Base-by-base conservation (phyloP, 2,329 filamentous ascomycete genomes). In the Orbilia ellipsospora region DNA sequence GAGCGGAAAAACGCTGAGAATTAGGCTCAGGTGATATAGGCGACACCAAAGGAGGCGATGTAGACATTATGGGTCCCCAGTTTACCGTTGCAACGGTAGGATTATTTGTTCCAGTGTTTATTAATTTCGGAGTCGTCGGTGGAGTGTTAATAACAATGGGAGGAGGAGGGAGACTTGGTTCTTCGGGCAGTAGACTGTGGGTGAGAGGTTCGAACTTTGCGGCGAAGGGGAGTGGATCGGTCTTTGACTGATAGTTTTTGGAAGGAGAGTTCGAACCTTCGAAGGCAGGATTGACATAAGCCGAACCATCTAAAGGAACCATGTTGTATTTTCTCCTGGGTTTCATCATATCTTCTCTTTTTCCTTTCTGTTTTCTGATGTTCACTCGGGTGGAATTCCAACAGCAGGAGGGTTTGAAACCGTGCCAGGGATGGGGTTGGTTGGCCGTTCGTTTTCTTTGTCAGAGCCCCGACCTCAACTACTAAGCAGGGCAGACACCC, bases 211-310 rank as follows among this genome's bases (percentile, higher is more conserved):
- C 64, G 31, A 75, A 75, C 20, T 26, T 64, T n/a, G 72, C 20
- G 15, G 72, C 52, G 42, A 69, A 75, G 13, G 72, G 72, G 16
- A 75, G 64, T 3, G 72, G 72, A 23, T 75, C 72, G 23, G 64
- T 69, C 59, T 60, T 63, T 51, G 50, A 56, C 15, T 5, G 18
- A 13, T 36, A 36, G 8, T 28, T 59, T 36, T 8, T 59, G 4
- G 64, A 23, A 55, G 63, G 28, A 18, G 55, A 20, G 8, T 36
- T 36, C 31, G 26, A 20, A 42, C 64, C 51, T 13, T 45, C 48
- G 61, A 75, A 75, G 42, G 59, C 64, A 48, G 57, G 72, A 59
- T 75, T 64, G 44, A 54, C 28, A 51, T 69, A 75, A 36, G 56
- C 20, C 15, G 31, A 31, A 36, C 16, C 28, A 40, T n/a, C n/a